Conservation (phyloP, 2,329 filamentous ascomycete species). For the Epichloe baconii region DNA sequence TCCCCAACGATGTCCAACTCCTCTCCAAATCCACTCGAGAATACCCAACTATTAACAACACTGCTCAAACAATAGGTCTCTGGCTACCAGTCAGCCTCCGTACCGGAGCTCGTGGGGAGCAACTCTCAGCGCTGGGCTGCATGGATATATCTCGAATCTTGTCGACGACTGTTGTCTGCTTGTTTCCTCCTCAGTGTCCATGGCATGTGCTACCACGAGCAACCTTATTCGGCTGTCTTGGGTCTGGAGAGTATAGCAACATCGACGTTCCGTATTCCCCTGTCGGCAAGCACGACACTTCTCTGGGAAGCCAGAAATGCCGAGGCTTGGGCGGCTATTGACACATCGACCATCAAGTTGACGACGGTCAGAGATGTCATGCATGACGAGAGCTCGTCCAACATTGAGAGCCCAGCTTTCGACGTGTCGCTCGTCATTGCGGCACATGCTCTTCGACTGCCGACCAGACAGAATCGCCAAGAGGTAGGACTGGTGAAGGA, state of each 20-base stretch:
- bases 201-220: constrained; percentile 41
- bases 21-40: no score
- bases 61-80: constrained; percentile 1
- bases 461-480: constrained; percentile 17
- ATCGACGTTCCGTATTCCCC: constrained; percentile 28
- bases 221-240: constrained; percentile 21
- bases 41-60: neutral
- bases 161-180: constrained; percentile 38
- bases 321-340: constrained; percentile 31
- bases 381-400: constrained; percentile 21
- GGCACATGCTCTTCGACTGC: constrained; percentile 24
- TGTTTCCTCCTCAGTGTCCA: constrained; percentile 46
- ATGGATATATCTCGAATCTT: constrained; percentile 40
- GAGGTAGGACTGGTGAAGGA: constrained; percentile 16
- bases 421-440: constrained; percentile 29
- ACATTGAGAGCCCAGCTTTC: constrained; percentile 22
- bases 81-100: neutral
- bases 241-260: constrained; percentile 24
- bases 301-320: constrained; percentile 37
- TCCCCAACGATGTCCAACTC: no score
- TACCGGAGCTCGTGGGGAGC: neutral
- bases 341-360: constrained; percentile 13
- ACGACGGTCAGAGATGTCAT: constrained; percentile 16
- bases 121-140: constrained; percentile 30
- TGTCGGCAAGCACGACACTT: constrained; percentile 28